Evolutionary conservation across 2,329 filamentous ascomycete genomes (phyloP), one percentile per base, ranked within the genome.

Genomic region (Fusarium piperis): DNA sequence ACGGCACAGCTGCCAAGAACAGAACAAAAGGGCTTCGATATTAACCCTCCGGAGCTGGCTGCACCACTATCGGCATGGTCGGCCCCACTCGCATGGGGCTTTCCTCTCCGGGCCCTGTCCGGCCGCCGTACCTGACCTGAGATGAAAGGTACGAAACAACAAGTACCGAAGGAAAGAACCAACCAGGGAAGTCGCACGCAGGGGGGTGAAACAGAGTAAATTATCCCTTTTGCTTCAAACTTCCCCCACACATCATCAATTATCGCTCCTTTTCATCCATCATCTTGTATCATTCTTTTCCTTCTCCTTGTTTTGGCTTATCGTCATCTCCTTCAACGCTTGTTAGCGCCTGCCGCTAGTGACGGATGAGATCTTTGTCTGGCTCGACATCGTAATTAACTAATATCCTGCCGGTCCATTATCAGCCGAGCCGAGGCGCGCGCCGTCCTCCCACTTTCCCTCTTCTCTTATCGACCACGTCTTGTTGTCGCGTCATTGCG

Each of bases 341-440:
- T 61, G 30, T 28, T 72, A 72, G 68, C 36, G 39, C 23, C 44
- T 48, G n/a, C 56, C 55, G 32, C 67, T 73, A 73, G 56, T 26
- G 33, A 35, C 60, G 46, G 60, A 33, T 52, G 36, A 38, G 51
- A 55, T 55, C 57, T 16, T 28, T 73, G 44, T 41, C 57, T 28
- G 33, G 55, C 53, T 64, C 59, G 46, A 36, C 63, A 60, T 62
- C 67, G 56, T 71, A 73, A 71, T 73, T 71, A 73, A 58, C 44
- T 68, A 73, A 73, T 71, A 71, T 73, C 55, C 59, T 26, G 23
- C 32, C 44, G 28, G 44, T 39, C 41, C 39, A 57, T 48, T 46
- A 46, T 62, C 64, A 68, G 41, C 59, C 63, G 59, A 71, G 63
- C 46, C 41, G 53, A 57, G 53, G 65, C 56, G 62, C 58, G 23